These are phyloP conservation scores for Calocybe gangraenosa DNA, from an alignment of 768 basidiomycete species.

Conservation along the genomic window DNA sequence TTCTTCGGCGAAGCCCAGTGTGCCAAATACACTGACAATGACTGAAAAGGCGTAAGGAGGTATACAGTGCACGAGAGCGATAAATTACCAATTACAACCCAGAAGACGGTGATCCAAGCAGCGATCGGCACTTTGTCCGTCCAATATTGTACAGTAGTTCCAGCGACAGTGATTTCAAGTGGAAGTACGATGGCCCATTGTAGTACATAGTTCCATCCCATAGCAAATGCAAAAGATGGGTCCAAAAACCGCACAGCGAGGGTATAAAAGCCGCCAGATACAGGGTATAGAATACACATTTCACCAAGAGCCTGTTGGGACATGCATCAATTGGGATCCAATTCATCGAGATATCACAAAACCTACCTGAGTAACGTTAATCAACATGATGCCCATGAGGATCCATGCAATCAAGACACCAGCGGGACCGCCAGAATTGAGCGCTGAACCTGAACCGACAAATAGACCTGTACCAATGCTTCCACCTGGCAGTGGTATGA, in stretches of 20 bases:
- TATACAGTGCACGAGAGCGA: neutral
- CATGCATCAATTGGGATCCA: neutral
- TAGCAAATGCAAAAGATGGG: constrained; percentile 43
- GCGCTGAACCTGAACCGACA: constrained; percentile 39
- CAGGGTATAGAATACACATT: constrained; percentile 46
- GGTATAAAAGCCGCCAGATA: constrained; percentile 47
- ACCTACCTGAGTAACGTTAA: constrained; percentile 42
- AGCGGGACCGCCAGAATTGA: constrained; percentile 37
- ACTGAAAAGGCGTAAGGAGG: constrained; percentile 17
- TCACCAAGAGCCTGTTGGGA: constrained; percentile 40
- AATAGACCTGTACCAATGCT: constrained; percentile 47
- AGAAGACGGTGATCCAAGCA: constrained; percentile 44
- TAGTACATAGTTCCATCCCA: constrained; percentile 48
- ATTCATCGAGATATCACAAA: neutral
- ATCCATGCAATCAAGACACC: constrained; percentile 42
- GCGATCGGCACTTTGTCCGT: constrained; percentile 33
- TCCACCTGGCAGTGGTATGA: constrained; percentile 27
- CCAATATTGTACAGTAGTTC: constrained; percentile 42
- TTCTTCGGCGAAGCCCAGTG: constrained; percentile 44
- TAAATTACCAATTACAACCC: constrained; percentile 31
- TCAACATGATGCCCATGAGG: constrained; percentile 43
- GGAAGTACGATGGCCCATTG: constrained; percentile 44
- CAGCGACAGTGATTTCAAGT: constrained; percentile 42
- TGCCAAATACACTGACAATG: constrained; percentile 37
- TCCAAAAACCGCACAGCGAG: constrained; percentile 42